phyloP scores from a whole-genome alignment of 2,329 filamentous ascomycete species.

The Xylariaceae sp. region DNA sequence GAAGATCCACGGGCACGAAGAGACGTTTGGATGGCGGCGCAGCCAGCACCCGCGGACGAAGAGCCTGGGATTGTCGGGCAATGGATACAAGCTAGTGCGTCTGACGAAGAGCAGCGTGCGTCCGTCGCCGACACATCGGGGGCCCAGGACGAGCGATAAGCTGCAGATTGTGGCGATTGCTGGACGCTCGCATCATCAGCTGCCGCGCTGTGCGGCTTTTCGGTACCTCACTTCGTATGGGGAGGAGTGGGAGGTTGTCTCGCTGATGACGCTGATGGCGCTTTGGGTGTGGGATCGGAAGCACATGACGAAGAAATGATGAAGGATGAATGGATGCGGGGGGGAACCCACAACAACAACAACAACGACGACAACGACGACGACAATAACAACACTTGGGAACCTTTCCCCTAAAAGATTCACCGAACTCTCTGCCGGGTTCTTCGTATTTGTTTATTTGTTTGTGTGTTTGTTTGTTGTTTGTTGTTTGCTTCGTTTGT shows the following conservation, averaged over 20 bases:
- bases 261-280: constrained; percentile 9
- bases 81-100: constrained; percentile 11
- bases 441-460: too few species aligned
- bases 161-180: constrained; percentile 14
- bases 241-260: constrained; percentile 13
- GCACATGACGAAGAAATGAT: constrained; percentile 6
- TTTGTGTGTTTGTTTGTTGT: too few species aligned
- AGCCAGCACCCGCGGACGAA: constrained; percentile 9
- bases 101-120: neutral
- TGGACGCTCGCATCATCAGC: neutral
- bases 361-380: too few species aligned
- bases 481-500: too few species aligned
- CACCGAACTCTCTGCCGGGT: too few species aligned
- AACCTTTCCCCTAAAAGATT: too few species aligned
- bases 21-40: constrained; percentile 14
- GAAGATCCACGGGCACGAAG: constrained; percentile 2
- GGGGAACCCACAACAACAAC: too few species aligned
- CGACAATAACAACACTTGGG: too few species aligned
- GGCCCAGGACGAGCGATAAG: constrained; percentile 7
- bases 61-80: constrained; percentile 7
- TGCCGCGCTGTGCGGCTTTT: constrained; percentile 4
- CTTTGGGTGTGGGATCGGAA: constrained; percentile 14
- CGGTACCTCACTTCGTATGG: constrained; percentile 6
- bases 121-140: neutral
- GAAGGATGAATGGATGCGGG: neutral